These are phyloP conservation scores for Azolla pinnata DNA, from an alignment of 75 land plant genomes.

Conservation along the genomic window DNA sequence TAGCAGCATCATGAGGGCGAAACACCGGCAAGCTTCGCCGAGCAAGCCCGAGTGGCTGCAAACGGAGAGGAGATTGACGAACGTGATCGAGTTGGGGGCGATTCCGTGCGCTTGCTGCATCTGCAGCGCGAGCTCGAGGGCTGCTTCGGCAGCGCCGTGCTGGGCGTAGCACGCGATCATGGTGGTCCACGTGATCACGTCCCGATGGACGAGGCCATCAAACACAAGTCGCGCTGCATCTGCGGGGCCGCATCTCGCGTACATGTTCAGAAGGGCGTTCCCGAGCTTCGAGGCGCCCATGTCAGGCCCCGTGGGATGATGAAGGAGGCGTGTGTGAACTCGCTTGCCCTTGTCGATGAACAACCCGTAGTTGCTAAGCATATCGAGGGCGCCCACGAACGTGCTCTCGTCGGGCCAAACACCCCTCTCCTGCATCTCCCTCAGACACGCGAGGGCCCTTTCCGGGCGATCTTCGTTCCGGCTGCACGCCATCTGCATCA, in stretches of 20 bases:
- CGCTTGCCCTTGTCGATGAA: constrained; percentile 40
- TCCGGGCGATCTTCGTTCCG: not conserved
- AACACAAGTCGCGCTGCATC: constrained; percentile 32
- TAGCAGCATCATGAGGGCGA: constrained; percentile 28
- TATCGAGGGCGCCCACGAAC: constrained; percentile 32
- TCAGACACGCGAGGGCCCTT: not conserved
- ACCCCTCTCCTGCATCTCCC: constrained; percentile 21
- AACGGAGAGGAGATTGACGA: constrained; percentile 45
- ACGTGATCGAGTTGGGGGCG: constrained; percentile 45
- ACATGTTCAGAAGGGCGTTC: constrained; percentile 57
- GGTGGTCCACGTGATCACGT: constrained; percentile 41
- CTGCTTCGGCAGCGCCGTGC: constrained; percentile 49
- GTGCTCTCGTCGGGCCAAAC: constrained; percentile 36
- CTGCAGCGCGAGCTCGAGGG: constrained; percentile 26
- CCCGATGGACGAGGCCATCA: constrained; percentile 14
- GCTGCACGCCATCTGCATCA: not conserved
- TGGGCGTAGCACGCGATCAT: constrained; percentile 53
- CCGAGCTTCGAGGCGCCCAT: constrained; percentile 31
- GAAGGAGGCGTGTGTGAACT: too few species aligned
- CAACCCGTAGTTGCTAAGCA: constrained; percentile 31
- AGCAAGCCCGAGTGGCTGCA: constrained; percentile 60
- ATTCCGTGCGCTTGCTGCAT: constrained; percentile 25
- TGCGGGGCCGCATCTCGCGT: constrained; percentile 44
- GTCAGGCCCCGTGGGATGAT: constrained; percentile 20
- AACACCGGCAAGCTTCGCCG: constrained; percentile 34